A percentile compares a stretch with the other conserved stretches of the same genome.
These are phyloP conservation scores for Coprinellus micaceus DNA, from an alignment of 768 basidiomycete genomes.

Conservation along the genomic window DNA sequence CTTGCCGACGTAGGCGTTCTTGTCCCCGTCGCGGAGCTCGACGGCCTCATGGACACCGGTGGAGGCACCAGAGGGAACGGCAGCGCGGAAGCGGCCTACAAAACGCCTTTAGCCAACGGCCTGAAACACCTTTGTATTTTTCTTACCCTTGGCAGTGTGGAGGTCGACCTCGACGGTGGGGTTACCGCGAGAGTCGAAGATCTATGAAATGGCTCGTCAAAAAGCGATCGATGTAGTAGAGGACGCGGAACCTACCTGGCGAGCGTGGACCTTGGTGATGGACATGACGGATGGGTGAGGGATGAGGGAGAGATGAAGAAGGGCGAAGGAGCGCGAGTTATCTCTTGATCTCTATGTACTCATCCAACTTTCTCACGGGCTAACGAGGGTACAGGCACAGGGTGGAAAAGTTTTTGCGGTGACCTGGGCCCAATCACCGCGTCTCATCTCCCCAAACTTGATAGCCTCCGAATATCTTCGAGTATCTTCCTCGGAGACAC, in stretches of 20 bases:
- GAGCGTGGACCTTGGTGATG: conserved; percentile 86
- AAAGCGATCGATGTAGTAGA: conserved; percentile 4
- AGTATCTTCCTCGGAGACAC: conserved; percentile 7
- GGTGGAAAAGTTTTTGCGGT: conserved; percentile 4
- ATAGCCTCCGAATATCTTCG: conserved; percentile 18
- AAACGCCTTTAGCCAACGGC: neutral
- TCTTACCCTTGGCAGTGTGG: conserved; percentile 77
- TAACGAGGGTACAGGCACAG: conserved; percentile 14
- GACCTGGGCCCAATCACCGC: neutral
- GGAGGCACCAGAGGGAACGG: conserved; percentile 97
- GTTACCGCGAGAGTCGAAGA: conserved; percentile 99
- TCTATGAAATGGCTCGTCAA: conserved; percentile 44
- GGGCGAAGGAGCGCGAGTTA: conserved; percentile 24
- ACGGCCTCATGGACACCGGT: conserved; percentile 98
- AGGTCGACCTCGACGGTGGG: conserved; percentile 95
- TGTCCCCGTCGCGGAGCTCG: conserved; percentile 97
- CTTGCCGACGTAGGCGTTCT: conserved; percentile 90
- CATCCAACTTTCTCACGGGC: conserved; percentile 37
- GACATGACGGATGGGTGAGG: conserved; percentile 61
- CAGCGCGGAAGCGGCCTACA: conserved; percentile 85
- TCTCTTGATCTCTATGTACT: conserved; percentile 35
- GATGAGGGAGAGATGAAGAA: conserved; percentile 17
- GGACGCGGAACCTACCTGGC: conserved; percentile 59
- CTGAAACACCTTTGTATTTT: neutral
- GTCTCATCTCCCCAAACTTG: too few species aligned